Evolutionary conservation across 371 early-diverging fungal species (phyloP), one percentile per base, ranked within the genome.

Genomic region (Syncephalastrum monosporum): DNA sequence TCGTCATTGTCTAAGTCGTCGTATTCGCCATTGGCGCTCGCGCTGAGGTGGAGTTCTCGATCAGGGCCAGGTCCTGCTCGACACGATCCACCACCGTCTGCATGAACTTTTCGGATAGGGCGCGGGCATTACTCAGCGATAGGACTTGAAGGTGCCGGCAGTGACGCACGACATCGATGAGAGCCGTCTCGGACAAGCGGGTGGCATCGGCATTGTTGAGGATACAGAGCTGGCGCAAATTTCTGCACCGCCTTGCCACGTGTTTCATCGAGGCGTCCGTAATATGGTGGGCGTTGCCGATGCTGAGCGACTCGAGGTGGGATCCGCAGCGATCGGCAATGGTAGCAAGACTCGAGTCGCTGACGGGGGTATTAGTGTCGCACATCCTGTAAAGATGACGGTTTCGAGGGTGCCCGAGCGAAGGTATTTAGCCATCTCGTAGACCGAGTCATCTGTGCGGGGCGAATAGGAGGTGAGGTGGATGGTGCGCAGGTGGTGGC

Each of bases 401-500:
- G 61, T 60, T 27, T 74, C 68, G 42, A 77, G 55, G 6, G 60
- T 53, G 5, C 72, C 70, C 4, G 62, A 64, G 29, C 53, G 64
- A 49, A 77, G 55, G 49, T 70, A 74, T 54, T 77, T 77, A 0
- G 78, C 78, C 71, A 77, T 69, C 56, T 77, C 78, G 50, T 77
- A 77, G 7, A 77, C 65, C 6, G 78, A 69, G 45, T 77, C 78
- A 38, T 77, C 78, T 16, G 68, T 72, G 49, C 68, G 72, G 8
- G 78, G 78, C n/a, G 63, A 63, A 50, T 77, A 77, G 3, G 74
- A 68, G n/a, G 57, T 61, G 17, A 77, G 64, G 38, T 63, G 68
- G 33, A 77, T 68, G 2, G 68, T 61, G 42, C 65, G 65, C 16
- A 77, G 54, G 38, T 61, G 60, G n/a, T 53, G 65, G 33, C 78